Evolutionary conservation across 768 basidiomycete genomes (phyloP), one percentile per base, ranked within the genome.

Genomic region (Exsudoporus frostii): DNA sequence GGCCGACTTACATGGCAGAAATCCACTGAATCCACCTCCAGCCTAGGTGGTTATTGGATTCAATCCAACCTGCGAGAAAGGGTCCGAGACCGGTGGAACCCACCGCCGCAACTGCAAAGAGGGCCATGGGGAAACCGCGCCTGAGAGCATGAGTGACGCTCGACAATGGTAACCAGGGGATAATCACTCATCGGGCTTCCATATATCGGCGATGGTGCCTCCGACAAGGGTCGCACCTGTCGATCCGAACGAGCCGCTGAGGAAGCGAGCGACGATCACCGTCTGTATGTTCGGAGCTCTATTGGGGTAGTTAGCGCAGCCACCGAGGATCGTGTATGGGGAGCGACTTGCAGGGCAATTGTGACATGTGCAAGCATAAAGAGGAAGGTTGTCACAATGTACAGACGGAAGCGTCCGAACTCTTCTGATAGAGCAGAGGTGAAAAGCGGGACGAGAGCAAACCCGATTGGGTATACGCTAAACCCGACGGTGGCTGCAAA

Each of bases 11-110:
- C 85, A 86, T 88, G 61, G 83, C 73, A 56, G 84, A 82, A 9
- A 90, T 78, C 90, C 89, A 92, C 61, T 90, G 83, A 24, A 94
- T 89, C 88, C 90, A 92, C 25, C 88, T 74, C 88, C 90, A 92
- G 56, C 76, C 75, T 1, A 91, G 65, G 19, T 70, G 71, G 0
- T 72, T 63, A 53, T 82, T 79, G 55, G 79, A 76, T 61, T 88
- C 85, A 20, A 88, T 75, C 82, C 83, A 89, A 14, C 84, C 85
- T 22, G 82, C 81, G 4, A 78, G 63, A 1, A 87, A 63, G 0
- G 89, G 84, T 3, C 83, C 90, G 1, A 90, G 33, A 1, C 83
- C 87, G 0, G 79, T 81, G 0, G 82, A 84, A 2, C 77, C 79
- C 10, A 91, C 62, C 0, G 83, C 86, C 0, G 75, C 71, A 5